Evolutionary conservation across 345 rosid genomes (phyloP).

Genomic region (Xanthoceras sorbifolium): DNA sequence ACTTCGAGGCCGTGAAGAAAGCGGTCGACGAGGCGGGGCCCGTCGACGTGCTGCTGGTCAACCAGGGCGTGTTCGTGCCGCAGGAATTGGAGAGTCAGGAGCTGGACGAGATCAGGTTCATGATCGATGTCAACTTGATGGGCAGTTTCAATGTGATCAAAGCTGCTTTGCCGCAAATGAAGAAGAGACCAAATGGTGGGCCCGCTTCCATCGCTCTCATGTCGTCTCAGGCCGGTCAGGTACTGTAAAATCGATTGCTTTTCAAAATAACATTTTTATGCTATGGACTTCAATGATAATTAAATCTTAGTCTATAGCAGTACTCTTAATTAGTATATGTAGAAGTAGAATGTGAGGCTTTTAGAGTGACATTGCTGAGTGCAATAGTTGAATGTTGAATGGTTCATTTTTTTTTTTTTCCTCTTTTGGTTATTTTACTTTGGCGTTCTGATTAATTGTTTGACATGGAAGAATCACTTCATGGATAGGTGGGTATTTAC

Average conservation of each 20-base stretch:
- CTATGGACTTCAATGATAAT: too few species aligned
- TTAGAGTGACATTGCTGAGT: neutral
- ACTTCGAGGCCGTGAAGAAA: slow-evolving; percentile 51
- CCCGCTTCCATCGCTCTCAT: slow-evolving; percentile 71
- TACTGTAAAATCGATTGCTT: neutral
- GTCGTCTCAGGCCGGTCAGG: slow-evolving; percentile 96
- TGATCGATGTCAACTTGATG: slow-evolving; percentile 75
- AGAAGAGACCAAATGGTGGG: slow-evolving; percentile 45
- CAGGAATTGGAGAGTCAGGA: slow-evolving; percentile 63
- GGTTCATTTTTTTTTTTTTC: neutral
- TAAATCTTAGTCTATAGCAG: too few species aligned
- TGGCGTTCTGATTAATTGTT: neutral
- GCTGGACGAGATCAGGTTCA: slow-evolving; percentile 69
- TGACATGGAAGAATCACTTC: neutral
- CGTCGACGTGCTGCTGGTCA: slow-evolving; percentile 76
- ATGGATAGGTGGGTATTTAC: slow-evolving; percentile 71
- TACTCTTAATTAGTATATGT: too few species aligned
- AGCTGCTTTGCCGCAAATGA: slow-evolving; percentile 82
- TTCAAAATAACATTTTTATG: neutral
- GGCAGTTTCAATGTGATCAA: slow-evolving; percentile 85
- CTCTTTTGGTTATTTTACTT: neutral
- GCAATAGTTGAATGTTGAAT: neutral
- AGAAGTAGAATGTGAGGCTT: too few species aligned
- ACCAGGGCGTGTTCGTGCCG: slow-evolving; percentile 71
- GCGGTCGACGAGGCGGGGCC: slow-evolving; percentile 62